phyloP scores from a whole-genome alignment of 192 early-diverging fungal genomes.

The Coemansia sp. region DNA sequence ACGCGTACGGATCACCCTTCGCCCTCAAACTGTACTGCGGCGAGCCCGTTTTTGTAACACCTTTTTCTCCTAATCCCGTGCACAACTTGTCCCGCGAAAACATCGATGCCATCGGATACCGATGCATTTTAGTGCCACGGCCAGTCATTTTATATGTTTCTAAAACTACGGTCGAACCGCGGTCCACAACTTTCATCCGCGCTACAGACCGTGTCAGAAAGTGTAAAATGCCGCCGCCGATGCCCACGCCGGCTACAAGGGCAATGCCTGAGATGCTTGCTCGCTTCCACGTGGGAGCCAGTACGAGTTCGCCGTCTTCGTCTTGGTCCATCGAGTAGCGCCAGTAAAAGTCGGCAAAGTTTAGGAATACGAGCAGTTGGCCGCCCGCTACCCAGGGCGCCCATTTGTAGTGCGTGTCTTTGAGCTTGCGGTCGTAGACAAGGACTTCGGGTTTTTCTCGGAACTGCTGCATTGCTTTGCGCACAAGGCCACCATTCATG shows the following conservation, averaged over 20 bases:
- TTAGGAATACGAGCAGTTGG: constrained; percentile 46
- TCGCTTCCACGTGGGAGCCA: constrained; percentile 39
- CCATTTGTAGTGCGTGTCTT: constrained; percentile 37
- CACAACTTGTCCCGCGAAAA: constrained; percentile 36
- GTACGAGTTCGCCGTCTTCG: constrained; percentile 32
- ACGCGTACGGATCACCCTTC: constrained; percentile 22
- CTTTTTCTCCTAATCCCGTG: constrained; percentile 27
- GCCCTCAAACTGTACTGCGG: constrained; percentile 41
- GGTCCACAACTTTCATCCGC: constrained; percentile 22
- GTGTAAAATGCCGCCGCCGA: constrained; percentile 41
- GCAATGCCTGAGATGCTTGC: constrained; percentile 29
- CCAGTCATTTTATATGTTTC: constrained; percentile 37
- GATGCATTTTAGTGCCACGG: constrained; percentile 7
- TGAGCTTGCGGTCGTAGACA: constrained; percentile 24
- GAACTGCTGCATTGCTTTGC: constrained; percentile 30
- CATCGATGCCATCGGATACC: constrained; percentile 22
- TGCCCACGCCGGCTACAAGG: constrained; percentile 23
- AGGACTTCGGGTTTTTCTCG: constrained; percentile 12
- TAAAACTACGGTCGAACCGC: constrained; percentile 27
- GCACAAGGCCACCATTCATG: constrained; percentile 26
- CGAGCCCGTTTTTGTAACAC: constrained; percentile 24
- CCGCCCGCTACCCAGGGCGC: constrained; percentile 47
- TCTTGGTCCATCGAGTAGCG: constrained; percentile 42
- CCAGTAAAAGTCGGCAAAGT: constrained; percentile 55
- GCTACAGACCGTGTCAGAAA: constrained; percentile 42